phyloP scores from a whole-genome alignment of 1,284 basidiomycete genomes.

The Trametes sp. region DNA sequence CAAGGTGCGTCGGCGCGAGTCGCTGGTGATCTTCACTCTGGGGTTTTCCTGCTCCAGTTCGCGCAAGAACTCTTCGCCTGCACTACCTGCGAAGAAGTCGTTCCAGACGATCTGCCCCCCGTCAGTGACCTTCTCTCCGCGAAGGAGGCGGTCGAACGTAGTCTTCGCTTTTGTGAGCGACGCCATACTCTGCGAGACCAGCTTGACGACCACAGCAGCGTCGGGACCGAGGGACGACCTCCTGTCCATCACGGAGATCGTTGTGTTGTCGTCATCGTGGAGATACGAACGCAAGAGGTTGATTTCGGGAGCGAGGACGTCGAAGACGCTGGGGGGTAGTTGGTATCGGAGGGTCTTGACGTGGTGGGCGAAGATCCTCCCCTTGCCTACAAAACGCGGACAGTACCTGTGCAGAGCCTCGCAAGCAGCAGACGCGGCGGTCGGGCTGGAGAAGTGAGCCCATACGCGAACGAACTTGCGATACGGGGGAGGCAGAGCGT shows the following conservation, averaged over 20 bases:
- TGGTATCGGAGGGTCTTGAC: constrained; percentile 55
- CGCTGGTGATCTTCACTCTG: constrained; percentile 52
- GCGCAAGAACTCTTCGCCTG: constrained; percentile 54
- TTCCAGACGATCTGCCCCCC: constrained; percentile 67
- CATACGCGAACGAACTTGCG: constrained; percentile 57
- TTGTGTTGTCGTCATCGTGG: constrained; percentile 30
- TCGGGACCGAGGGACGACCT: not conserved
- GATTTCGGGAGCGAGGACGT: constrained; percentile 34
- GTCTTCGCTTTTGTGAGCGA: constrained; percentile 60
- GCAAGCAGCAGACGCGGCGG: constrained; percentile 58
- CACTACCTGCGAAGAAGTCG: constrained; percentile 54
- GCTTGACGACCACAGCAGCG: constrained; percentile 46
- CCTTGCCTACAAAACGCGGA: constrained; percentile 51
- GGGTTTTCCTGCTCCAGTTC: constrained; percentile 48
- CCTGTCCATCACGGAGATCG: constrained; percentile 34
- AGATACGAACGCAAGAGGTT: constrained; percentile 34
- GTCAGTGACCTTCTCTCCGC: constrained; percentile 61
- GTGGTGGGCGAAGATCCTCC: constrained; percentile 56
- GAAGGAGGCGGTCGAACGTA: constrained; percentile 63
- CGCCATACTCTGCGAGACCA: constrained; percentile 54
- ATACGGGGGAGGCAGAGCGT: constrained; percentile 59
- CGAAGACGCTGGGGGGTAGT: constrained; percentile 48
- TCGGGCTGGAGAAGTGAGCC: constrained; percentile 57
- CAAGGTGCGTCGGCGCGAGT: constrained; percentile 52
- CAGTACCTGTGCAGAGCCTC: constrained; percentile 51